phyloP scores from a whole-genome alignment of 2,329 filamentous ascomycete species.

The Pseudocercospora fijiensis region DNA sequence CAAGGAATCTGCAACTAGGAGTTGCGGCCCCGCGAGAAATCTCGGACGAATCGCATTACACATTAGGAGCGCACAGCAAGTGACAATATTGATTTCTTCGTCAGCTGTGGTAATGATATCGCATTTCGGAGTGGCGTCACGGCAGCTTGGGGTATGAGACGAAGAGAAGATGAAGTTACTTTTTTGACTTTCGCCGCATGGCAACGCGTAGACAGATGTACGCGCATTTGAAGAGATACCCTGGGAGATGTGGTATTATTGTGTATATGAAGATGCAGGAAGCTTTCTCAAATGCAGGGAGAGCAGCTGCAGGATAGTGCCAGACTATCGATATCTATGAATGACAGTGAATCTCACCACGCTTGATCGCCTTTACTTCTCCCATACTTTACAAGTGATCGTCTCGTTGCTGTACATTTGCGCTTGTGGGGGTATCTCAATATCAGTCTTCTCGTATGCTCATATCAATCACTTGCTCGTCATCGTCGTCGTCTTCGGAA shows the following conservation, averaged over 20 bases:
- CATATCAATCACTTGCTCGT: constrained; percentile 5
- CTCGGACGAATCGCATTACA: neutral
- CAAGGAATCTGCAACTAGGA: constrained; percentile 18
- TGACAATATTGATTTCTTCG: neutral
- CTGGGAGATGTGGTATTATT: neutral
- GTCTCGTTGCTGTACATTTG: neutral
- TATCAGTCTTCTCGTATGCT: neutral
- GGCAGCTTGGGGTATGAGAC: neutral
- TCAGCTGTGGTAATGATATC: neutral
- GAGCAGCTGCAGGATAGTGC: neutral
- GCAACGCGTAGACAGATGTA: neutral
- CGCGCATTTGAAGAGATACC: neutral
- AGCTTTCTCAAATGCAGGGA: neutral
- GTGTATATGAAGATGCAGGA: neutral
- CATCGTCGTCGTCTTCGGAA: constrained; percentile 34
- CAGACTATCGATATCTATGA: neutral
- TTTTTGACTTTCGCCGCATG: neutral
- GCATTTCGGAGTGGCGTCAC: neutral
- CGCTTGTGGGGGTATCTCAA: neutral
- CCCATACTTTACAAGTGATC: neutral
- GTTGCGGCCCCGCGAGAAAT: neutral
- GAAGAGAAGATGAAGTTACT: neutral
- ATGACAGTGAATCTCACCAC: neutral
- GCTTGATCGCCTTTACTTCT: neutral
- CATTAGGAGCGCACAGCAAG: neutral